Evolutionary conservation across 305 asterid genomes (phyloP).

Genomic region (Fraxinus nigra): DNA sequence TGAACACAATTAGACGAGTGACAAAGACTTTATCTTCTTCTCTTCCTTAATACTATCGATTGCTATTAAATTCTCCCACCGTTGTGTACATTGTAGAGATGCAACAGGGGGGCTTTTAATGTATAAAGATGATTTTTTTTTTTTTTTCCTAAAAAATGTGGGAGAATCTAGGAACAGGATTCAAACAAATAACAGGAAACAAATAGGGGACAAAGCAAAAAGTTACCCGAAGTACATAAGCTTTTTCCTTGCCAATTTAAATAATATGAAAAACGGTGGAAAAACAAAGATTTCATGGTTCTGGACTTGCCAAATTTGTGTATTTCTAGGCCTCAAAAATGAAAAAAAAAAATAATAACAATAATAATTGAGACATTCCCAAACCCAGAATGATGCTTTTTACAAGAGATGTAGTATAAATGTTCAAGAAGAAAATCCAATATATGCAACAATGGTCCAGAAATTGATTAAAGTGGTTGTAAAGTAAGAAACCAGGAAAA

Average conservation of each 20-base stretch:
- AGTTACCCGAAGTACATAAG: background rate
- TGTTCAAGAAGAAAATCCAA: background rate
- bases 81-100: background rate
- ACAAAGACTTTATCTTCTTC: background rate
- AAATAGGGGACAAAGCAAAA: background rate
- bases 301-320: background rate
- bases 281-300: background rate
- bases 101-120: background rate
- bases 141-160: background rate
- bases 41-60: background rate
- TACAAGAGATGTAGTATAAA: background rate
- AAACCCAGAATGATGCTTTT: background rate
- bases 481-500: conserved; percentile 3
- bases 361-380: background rate
- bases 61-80: background rate
- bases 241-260: background rate
- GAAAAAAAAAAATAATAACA: background rate
- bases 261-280: background rate
- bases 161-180: background rate
- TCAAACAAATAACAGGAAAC: background rate
- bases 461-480: conserved; percentile 3
- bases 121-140: background rate
- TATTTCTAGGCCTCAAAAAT: conserved; percentile 12
- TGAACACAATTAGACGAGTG: background rate
- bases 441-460: conserved; percentile 2